phyloP scores from a whole-genome alignment of 106 monocot species.

The Allium fistulosum region DNA sequence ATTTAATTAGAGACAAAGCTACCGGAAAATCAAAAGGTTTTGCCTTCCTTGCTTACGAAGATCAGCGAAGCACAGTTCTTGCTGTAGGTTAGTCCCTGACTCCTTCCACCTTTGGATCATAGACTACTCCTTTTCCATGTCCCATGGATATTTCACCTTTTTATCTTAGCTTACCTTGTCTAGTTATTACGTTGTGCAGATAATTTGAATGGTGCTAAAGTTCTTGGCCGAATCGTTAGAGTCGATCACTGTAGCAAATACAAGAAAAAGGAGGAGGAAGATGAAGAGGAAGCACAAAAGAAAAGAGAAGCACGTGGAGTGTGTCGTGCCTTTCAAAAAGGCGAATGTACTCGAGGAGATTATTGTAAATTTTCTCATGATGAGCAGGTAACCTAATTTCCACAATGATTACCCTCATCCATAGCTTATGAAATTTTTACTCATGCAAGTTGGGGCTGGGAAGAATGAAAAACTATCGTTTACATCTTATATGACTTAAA shows the following conservation, averaged over 20 bases:
- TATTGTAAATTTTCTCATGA: slow-evolving; percentile 93
- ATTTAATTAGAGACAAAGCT: slow-evolving; percentile 88
- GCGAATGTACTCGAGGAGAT: slow-evolving; percentile 79
- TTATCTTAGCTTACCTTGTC: neutral
- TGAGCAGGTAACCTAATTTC: slow-evolving; percentile 41
- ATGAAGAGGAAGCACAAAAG: slow-evolving; percentile 49
- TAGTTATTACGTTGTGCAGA: slow-evolving; percentile 25
- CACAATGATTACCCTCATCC: neutral
- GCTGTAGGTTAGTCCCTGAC: slow-evolving; percentile 54
- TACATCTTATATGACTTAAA: neutral
- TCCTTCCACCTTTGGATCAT: neutral
- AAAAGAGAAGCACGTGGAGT: slow-evolving; percentile 79
- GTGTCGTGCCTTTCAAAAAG: slow-evolving; percentile 79
- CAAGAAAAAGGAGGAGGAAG: slow-evolving; percentile 87
- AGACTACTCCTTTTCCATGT: neutral
- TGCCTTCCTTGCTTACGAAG: slow-evolving; percentile 90
- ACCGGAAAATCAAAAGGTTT: slow-evolving; percentile 93
- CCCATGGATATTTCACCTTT: neutral
- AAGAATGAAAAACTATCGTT: neutral
- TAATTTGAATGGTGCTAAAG: slow-evolving; percentile 86
- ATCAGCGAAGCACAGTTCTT: slow-evolving; percentile 91
- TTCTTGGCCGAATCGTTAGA: slow-evolving; percentile 67
- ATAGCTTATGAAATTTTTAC: neutral
- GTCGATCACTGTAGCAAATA: slow-evolving; percentile 89
- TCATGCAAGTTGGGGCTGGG: neutral